Evolutionary conservation across 2,329 filamentous ascomycete genomes (phyloP).

Genomic region (Aureobasidium sp.): DNA sequence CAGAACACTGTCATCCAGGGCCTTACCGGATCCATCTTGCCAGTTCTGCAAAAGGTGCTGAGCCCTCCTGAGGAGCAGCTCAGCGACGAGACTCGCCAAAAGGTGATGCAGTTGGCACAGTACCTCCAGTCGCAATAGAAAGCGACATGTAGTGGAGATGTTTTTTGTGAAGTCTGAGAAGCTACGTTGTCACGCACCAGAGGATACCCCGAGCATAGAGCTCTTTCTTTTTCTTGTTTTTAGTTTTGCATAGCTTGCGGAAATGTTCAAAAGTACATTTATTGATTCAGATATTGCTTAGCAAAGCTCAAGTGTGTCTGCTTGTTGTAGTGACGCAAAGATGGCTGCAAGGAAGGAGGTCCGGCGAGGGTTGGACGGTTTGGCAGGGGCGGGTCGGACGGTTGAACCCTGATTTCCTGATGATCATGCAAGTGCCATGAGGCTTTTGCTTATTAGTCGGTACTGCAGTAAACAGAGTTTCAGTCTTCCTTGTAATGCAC

Average conservation of each 20-base stretch:
- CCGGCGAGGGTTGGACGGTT: background rate
- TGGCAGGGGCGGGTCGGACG: background rate
- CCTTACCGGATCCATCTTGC: conserved; percentile 60
- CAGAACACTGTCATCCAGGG: conserved; percentile 61
- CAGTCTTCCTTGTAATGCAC: background rate
- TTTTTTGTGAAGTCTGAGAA: conserved; percentile 8
- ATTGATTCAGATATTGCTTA: background rate
- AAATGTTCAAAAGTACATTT: background rate
- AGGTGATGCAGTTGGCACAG: conserved; percentile 56
- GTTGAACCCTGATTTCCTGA: conserved; percentile 5
- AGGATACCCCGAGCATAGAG: conserved; percentile 11
- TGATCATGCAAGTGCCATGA: background rate
- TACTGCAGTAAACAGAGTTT: conserved; percentile 1
- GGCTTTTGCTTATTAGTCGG: background rate
- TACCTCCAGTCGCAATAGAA: conserved; percentile 32
- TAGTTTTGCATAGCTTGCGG: conserved; percentile 9
- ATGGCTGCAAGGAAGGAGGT: background rate
- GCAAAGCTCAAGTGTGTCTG: background rate
- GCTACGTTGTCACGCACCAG: conserved; percentile 9
- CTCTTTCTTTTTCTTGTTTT: conserved; percentile 3
- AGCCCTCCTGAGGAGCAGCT: conserved; percentile 66
- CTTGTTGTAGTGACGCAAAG: background rate
- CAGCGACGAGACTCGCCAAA: conserved; percentile 58
- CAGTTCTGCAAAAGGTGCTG: conserved; percentile 65
- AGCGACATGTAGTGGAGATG: conserved; percentile 10